Evolutionary conservation across 192 early-diverging fungal genomes (phyloP).

Genomic region (Geranomyces variabilis): DNA sequence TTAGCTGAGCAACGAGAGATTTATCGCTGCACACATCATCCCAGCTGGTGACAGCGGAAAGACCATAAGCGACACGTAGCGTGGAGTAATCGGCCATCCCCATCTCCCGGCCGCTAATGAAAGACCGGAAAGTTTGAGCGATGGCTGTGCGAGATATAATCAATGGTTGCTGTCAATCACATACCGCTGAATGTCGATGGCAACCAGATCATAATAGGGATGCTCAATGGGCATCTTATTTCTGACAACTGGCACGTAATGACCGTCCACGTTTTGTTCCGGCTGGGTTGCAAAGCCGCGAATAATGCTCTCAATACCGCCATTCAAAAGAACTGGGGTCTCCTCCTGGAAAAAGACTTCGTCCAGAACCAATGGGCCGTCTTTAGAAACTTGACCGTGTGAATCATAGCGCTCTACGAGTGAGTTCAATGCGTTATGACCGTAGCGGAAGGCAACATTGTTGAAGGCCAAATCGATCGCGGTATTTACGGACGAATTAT

Average conservation of each 20-base stretch:
- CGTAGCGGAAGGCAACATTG: conserved; percentile 45
- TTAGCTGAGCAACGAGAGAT: conserved; percentile 21
- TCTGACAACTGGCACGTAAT: conserved; percentile 32
- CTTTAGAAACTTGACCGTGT: conserved; percentile 23
- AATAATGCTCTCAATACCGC: conserved; percentile 33
- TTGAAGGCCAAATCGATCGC: conserved; percentile 41
- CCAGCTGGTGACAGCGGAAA: conserved; percentile 30
- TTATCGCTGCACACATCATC: conserved; percentile 43
- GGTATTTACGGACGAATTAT: conserved; percentile 40
- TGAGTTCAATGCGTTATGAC: conserved; percentile 36
- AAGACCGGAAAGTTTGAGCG: too few species aligned
- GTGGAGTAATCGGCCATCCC: conserved; percentile 42
- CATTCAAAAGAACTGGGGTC: conserved; percentile 9
- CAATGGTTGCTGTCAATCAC: not conserved
- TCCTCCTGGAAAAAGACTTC: conserved; percentile 9
- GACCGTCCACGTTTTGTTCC: conserved; percentile 37
- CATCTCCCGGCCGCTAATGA: conserved; percentile 42
- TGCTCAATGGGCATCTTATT: conserved; percentile 27
- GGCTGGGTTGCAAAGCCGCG: conserved; percentile 35
- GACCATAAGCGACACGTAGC: conserved; percentile 22
- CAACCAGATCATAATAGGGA: conserved; percentile 36
- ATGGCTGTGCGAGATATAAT: not conserved
- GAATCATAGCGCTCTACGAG: conserved; percentile 32
- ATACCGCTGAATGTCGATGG: conserved; percentile 42
- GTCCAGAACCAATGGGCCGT: conserved; percentile 18